Evolutionary conservation across 2,329 filamentous ascomycete genomes (phyloP).

Genomic region (Trichoderma sp.): DNA sequence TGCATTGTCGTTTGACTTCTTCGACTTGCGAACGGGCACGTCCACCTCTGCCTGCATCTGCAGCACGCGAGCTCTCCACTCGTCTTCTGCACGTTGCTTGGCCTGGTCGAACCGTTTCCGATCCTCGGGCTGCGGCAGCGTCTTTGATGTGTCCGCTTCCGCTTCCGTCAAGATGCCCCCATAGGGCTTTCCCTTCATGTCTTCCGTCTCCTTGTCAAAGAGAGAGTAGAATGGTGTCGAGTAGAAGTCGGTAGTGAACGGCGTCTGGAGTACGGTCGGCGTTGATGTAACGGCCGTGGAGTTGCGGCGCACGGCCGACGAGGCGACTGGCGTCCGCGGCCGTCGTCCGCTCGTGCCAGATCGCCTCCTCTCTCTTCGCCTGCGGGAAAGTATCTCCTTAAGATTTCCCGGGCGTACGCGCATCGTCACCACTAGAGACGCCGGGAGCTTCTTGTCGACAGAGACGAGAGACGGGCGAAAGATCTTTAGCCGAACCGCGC

Average conservation of each 20-base stretch:
- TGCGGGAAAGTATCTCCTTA: slow-evolving; percentile 43
- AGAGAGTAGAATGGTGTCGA: slow-evolving; percentile 85
- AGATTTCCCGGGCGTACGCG: slow-evolving; percentile 44
- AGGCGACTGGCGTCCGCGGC: slow-evolving; percentile 34
- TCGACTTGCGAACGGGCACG: slow-evolving; percentile 63
- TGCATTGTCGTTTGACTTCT: slow-evolving; percentile 79
- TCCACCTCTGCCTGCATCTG: slow-evolving; percentile 65
- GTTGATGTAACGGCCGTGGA: slow-evolving; percentile 26
- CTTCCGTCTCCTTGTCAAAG: slow-evolving; percentile 84
- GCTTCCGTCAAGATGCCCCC: slow-evolving; percentile 87
- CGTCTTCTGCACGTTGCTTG: slow-evolving; percentile 86
- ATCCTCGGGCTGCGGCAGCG: slow-evolving; percentile 77
- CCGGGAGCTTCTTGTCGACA: slow-evolving; percentile 44
- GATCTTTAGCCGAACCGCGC: slow-evolving; percentile 61
- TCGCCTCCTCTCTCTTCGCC: slow-evolving; percentile 40
- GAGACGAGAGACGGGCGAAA: slow-evolving; percentile 47
- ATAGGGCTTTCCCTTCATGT: slow-evolving; percentile 90
- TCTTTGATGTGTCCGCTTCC: slow-evolving; percentile 89
- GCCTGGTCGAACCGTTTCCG: slow-evolving; percentile 86
- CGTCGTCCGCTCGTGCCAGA: slow-evolving; percentile 33
- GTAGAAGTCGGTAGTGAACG: slow-evolving; percentile 62
- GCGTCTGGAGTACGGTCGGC: slow-evolving; percentile 49
- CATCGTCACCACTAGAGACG: slow-evolving; percentile 43
- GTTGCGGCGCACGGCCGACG: slow-evolving; percentile 33
- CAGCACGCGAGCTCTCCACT: slow-evolving; percentile 72